A percentile compares a stretch with the other conserved stretches of the same genome.
Conservation (phyloP, 2,329 filamentous ascomycete genomes). For the Zymoseptoria pseudotritici region DNA sequence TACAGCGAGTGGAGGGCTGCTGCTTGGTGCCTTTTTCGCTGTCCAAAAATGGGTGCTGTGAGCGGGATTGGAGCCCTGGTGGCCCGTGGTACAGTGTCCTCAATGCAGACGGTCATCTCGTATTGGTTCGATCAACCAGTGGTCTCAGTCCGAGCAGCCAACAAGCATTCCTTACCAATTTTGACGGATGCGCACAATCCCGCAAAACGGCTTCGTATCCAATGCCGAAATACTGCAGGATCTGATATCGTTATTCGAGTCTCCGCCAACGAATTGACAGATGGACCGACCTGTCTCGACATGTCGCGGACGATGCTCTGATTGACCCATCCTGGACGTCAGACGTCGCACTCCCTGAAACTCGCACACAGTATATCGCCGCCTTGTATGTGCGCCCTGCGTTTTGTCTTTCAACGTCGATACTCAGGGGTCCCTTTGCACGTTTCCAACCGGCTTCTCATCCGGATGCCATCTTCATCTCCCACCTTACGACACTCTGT, state of each 20-base stretch:
- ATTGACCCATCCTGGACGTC: no score
- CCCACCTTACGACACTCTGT: background rate
- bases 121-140: background rate
- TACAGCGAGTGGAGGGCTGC: slow-evolving; percentile 6
- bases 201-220: background rate
- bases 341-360: background rate
- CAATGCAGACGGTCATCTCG: background rate
- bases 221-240: no score
- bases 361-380: background rate
- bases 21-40: slow-evolving; percentile 9
- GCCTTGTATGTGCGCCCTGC: background rate
- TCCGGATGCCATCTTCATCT: background rate
- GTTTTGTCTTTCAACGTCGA: background rate
- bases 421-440: background rate
- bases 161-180: background rate
- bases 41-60: slow-evolving; percentile 3
- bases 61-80: background rate
- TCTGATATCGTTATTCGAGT: no score
- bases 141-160: background rate
- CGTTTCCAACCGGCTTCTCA: no score
- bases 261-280: no score
- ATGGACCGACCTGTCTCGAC: no score
- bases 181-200: background rate
- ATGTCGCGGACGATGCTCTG: no score
- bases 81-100: background rate